A percentile compares a stretch with the other conserved stretches of the same genome.
phyloP scores from a whole-genome alignment of 805 yeast genomes.

The Suhomyces emberorum region DNA sequence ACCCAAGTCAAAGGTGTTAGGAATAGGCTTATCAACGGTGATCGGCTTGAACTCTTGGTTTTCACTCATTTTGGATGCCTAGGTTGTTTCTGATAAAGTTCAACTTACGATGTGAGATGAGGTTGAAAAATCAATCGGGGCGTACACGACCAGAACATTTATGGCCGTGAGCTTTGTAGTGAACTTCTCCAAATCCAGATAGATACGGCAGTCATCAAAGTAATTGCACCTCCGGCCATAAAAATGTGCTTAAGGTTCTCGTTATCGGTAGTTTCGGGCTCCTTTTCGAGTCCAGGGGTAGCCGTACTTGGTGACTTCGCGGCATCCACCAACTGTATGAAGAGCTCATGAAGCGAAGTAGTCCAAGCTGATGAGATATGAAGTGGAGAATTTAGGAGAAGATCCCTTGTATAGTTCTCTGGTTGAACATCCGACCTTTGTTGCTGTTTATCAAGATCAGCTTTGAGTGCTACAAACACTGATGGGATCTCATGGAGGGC shows the following conservation, averaged over 20 bases:
- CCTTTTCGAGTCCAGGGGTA: conserved; percentile 66
- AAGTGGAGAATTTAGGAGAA: conserved; percentile 73
- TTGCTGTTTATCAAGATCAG: conserved; percentile 93
- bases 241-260: conserved; percentile 53
- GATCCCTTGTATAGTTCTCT: conserved; percentile 70
- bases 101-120: conserved; percentile 5
- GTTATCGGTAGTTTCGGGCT: conserved; percentile 53
- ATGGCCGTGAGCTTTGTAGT: conserved; percentile 20
- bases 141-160: conserved; percentile 5
- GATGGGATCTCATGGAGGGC: conserved; percentile 68
- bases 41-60: conserved; percentile 55
- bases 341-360: conserved; percentile 77
- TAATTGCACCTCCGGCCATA: conserved; percentile 67
- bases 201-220: conserved; percentile 60
- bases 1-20: conserved; percentile 86
- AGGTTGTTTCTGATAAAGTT: no score
- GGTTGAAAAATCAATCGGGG: conserved; percentile 3
- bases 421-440: conserved; percentile 86
- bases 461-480: conserved; percentile 87
- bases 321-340: conserved; percentile 83
- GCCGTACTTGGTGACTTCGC: conserved; percentile 75
- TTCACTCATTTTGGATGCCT: conserved; percentile 17
- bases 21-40: conserved; percentile 87
- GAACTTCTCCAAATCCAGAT: conserved; percentile 63
- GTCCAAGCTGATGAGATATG: conserved; percentile 92